Evolutionary conservation across 1,284 basidiomycete genomes (phyloP), one percentile per base, ranked within the genome.

Genomic region (Moesziomyces sp.): DNA sequence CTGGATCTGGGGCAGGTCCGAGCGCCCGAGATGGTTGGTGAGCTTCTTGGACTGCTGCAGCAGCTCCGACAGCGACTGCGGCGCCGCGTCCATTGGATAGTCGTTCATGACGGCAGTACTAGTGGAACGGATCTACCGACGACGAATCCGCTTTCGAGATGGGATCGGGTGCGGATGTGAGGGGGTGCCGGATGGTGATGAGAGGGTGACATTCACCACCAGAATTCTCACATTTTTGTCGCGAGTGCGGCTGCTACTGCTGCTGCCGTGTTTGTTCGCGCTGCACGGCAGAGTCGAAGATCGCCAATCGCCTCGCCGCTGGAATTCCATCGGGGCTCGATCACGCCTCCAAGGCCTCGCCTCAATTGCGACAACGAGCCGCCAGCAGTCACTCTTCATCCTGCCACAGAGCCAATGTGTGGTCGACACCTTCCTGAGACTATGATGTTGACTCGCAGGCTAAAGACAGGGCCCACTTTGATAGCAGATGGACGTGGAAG

Each of bases 1-100:
- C 70, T 93, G 90, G 38, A 97, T 90, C 4, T 90, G 89, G 9
- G 94, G 94, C 1, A 97, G 86, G 74, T 94, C 92, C 5, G 91
- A 77, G n/a, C 78, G 76, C 11, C 77, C 77, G 18, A 79, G 77
- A 33, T 83, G 80, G 56, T 81, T 78, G 45, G 78, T 80, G 38
- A 83, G 78, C 56, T 78, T 81, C 5, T 77, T 62, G n/a, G 81
- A 82, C 53, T 82, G 81, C 49, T 81, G 78, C 46, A 81, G 47
- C 38, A 82, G 74, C 53, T 82, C 79, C n/a, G 78, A 69, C 23
- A 82, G 69, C 58, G 78, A 78, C 74, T 71, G 73, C 9, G 73
- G 67, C 51, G 68, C 68, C 51, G 63, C 54, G n/a, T 71, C 73
- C 67, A 75, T 75, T 5, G 68, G 68, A 24, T 75, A 75, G 64